Base-by-base conservation (phyloP, 1,284 basidiomycete genomes). In the Porodaedalea pini region DNA sequence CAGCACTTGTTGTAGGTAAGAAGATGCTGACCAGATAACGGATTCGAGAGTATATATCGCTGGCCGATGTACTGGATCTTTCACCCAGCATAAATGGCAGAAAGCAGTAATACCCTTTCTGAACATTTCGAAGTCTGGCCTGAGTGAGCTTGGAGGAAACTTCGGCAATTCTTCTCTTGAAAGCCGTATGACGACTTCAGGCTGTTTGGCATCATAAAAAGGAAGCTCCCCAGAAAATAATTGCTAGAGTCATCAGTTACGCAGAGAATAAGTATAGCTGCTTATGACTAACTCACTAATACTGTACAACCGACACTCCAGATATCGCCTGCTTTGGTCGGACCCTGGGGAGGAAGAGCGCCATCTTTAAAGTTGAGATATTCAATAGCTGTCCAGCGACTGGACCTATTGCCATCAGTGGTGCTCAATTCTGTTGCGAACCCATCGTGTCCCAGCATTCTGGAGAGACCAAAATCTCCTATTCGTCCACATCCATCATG, bases 381-480 rank as follows among this genome's bases (percentile, higher is more conserved):
- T 17, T 57, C 56, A 10, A 45, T 17, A 27, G 48, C 56, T 6
- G n/a, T 41, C 48, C 47, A 51, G 29, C 45, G 34, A 51, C 34
- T 23, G 6, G 37, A 11, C 8, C 52, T 40, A 23, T 51, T 43
- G 19, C 32, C 29, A 19, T 58, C 47, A 36, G 31, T 47, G 11
- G 52, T 44, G 21, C 29, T 51, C 15, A 37, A 25, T 21, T 48
- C 53, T 2, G 17, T 29, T 7, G 32, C 19, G 10, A 45, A 7
- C 6, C 48, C 37, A 32, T 52, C 29, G 1, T 13, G 19, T 40
- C 39, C 36, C 11, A 40, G 34, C 34, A 56, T 51, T 44, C 54
- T 51, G 7, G 58, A 56, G 4, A 60, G 23, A 23, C 58, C 58
- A 19, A 56, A 60, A 43, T 60, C 58, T 2, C 31, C 27, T 3